Base-by-base conservation (phyloP, 768 basidiomycete species). In the Sporobolomyces pararoseus region DNA sequence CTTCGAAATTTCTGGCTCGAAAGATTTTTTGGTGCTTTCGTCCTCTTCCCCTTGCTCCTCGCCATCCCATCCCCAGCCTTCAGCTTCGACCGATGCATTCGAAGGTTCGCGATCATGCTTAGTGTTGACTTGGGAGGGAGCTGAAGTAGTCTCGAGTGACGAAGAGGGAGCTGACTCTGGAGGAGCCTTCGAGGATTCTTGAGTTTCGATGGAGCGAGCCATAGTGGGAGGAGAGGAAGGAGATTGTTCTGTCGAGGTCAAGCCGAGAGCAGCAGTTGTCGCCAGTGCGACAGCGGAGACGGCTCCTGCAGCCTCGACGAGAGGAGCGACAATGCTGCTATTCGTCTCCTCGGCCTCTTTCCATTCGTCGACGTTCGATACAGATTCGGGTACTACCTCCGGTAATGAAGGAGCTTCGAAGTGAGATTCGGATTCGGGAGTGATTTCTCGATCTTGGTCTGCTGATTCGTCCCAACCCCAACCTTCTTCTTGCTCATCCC, bases 21-120 rank as follows among this genome's bases (percentile, higher is more conserved):
- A 10, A 7, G 39, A n/a, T 21, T 1, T 39, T 25, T 37, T 32
- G 37, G 12, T 23, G 21, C 7, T 34, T 7, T 31, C 35, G 4
- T 21, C 27, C 12, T 29, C 29, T 9, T 58, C 46, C 14, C 21
- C 55, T 25, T 44, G 31, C 3, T 44, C 55, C 16, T 64, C 68
- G 7, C 57, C 68, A 19, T 65, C 68, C 63, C 63, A 70, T 25
- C 58, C 59, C 68, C 68, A 70, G 3, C 58, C 63, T 23, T 64
- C 68, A 4, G 31, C 63, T 14, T 63, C 68, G 7, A 23, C 37
- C 23, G 55, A 50, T 2, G 42, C 65, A 4, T 19, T 47, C 25
- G 58, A 60, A 7, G 19, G 7, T 34, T 31, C 37, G 6, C 54
- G 54, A 12, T 25, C 32, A 25, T 35, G 53, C n/a, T n/a, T n/a